Conservation (phyloP, 2,329 filamentous ascomycete species). For the Fusarium foetens region DNA sequence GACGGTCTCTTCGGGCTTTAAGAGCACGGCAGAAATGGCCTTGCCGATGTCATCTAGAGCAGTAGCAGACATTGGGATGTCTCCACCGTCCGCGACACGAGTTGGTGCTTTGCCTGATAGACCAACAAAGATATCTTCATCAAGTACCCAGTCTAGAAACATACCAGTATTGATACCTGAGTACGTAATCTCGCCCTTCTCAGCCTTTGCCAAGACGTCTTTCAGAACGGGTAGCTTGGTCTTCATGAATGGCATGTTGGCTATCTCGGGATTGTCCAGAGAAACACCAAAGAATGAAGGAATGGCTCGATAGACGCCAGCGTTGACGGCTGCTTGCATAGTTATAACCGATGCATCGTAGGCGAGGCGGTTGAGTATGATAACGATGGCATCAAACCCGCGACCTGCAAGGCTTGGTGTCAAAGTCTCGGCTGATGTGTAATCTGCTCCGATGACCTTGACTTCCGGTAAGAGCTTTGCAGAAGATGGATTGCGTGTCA, state of each 20-base stretch:
- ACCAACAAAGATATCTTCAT: conserved; percentile 6
- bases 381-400: conserved; percentile 10
- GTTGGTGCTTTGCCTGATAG: not conserved
- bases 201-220: not conserved
- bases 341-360: not conserved
- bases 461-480: not conserved
- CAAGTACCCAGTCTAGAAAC: conserved; percentile 12
- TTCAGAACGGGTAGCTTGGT: not conserved
- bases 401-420: not conserved
- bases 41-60: not conserved
- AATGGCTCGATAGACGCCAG: not conserved
- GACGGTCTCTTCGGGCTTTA: not conserved
- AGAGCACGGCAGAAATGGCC: not conserved
- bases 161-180: conserved; percentile 10
- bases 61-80: conserved; percentile 2
- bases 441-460: not conserved
- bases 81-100: not conserved
- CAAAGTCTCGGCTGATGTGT: not conserved
- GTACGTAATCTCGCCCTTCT: not conserved
- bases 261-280: not conserved
- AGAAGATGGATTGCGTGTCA: not conserved
- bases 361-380: conserved; percentile 1
- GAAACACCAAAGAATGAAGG: conserved; percentile 10
- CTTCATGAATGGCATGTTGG: conserved; percentile 13
- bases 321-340: not conserved